Percentiles rank a stretch among this genome's conserved stretches.
These are phyloP conservation scores for Persicaria maculosa DNA, from an alignment of 148 eudicot genomes.

Conservation along the genomic window DNA sequence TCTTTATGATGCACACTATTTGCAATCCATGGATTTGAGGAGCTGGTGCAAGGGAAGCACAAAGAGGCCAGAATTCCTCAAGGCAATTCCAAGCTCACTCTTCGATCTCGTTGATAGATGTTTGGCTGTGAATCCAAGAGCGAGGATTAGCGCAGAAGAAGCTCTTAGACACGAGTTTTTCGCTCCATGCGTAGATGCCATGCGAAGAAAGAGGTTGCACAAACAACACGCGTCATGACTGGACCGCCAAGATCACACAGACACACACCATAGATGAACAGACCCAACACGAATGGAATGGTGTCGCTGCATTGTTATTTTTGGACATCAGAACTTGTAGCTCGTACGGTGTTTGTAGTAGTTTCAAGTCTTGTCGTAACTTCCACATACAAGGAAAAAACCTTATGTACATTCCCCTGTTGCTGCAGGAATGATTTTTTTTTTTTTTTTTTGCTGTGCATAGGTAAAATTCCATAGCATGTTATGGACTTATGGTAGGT, in stretches of 20 bases:
- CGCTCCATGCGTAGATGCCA: constrained; percentile 30
- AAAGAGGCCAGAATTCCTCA: constrained; percentile 54
- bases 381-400: too few relatives aligned
- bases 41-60: constrained; percentile 71
- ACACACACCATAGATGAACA: too few relatives aligned
- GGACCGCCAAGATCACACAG: neutral
- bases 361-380: too few relatives aligned
- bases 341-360: too few relatives aligned
- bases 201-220: neutral
- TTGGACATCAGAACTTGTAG: too few relatives aligned
- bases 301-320: too few relatives aligned
- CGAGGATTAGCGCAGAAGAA: constrained; percentile 81
- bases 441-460: too few relatives aligned
- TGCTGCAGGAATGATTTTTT: too few relatives aligned
- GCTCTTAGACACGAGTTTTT: constrained; percentile 83
- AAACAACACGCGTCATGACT: neutral
- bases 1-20: constrained; percentile 43
- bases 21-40: constrained; percentile 39
- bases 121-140: constrained; percentile 82
- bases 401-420: too few relatives aligned
- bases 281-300: too few relatives aligned
- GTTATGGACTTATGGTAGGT: too few relatives aligned
- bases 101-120: constrained; percentile 93
- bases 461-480: too few relatives aligned
- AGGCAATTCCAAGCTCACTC: constrained; percentile 54